Conservation (phyloP, 345 rosid species). For the Nasturtium officinale region DNA sequence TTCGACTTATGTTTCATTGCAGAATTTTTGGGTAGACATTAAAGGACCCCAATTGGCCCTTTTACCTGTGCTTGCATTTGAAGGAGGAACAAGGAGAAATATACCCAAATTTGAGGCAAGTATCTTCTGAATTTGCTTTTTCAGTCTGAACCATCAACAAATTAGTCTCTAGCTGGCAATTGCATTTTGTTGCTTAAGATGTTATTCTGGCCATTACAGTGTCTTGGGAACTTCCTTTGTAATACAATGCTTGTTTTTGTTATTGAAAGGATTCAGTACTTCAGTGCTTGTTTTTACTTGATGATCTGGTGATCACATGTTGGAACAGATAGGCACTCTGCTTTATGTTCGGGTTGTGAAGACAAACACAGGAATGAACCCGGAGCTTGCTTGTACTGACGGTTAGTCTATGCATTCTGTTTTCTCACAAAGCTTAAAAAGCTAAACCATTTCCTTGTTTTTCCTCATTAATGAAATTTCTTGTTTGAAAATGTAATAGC, state of each 20-base stretch:
- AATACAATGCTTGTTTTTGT: not conserved
- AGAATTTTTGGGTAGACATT: conserved; percentile 15
- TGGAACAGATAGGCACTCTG: conserved; percentile 15
- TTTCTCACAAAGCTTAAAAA: not conserved
- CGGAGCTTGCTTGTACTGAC: conserved; percentile 2
- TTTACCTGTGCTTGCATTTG: not conserved
- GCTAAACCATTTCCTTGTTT: not conserved
- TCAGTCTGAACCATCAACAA: not conserved
- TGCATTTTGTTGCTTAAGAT: not conserved
- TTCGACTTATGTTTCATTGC: not conserved
- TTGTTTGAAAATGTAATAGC: conserved; percentile 9
- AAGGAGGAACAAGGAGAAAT: not conserved
- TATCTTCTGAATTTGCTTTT: not conserved
- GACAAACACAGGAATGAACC: conserved; percentile 27
- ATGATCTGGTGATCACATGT: not conserved
- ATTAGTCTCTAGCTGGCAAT: not conserved
- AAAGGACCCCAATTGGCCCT: conserved; percentile 20
- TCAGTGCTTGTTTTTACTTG: not conserved
- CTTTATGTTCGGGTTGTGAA: conserved; percentile 7
- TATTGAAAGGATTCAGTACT: not conserved
- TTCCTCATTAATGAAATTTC: not conserved
- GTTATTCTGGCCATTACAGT: not conserved
- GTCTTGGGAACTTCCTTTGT: not conserved
- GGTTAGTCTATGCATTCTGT: not conserved
- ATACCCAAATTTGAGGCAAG: conserved; percentile 22